phyloP scores from a whole-genome alignment of 441 rosid genomes.

The Euphorbia celastroides region DNA sequence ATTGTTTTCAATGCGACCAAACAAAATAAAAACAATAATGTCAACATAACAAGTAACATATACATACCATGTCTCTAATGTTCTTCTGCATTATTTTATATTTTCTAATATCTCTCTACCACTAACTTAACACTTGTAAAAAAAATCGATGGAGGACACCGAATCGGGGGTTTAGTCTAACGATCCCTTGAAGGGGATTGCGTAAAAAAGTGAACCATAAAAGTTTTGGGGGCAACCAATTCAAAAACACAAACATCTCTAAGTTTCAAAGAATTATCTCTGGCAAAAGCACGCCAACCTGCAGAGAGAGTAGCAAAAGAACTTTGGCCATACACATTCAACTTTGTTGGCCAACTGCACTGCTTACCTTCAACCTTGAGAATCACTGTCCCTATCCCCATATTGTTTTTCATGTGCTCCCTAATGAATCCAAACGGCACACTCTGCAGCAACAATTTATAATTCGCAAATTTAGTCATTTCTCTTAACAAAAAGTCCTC shows the following conservation, averaged over 20 bases:
- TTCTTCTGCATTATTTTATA: no score
- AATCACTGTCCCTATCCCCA: neutral
- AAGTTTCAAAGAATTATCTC: neutral
- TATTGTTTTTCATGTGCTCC: neutral
- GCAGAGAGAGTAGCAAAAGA: neutral
- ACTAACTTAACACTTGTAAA: no score
- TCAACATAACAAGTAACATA: no score
- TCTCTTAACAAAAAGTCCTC: no score
- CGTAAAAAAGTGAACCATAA: neutral
- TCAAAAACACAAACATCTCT: conserved; percentile 5
- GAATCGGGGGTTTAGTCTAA: no score
- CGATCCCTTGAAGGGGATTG: neutral
- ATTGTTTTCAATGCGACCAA: no score
- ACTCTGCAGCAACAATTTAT: neutral
- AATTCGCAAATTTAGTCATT: no score
- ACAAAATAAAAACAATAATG: no score
- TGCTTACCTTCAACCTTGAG: neutral
- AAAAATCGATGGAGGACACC: no score
- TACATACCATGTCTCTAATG: no score
- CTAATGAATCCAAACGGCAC: neutral
- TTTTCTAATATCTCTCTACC: no score
- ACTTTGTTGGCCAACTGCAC: neutral
- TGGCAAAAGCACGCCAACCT: neutral
- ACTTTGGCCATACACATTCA: neutral
- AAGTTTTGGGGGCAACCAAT: neutral